Base-by-base conservation (phyloP, 1,139 yeast genomes). In the Magnusiomyces fungicola region DNA sequence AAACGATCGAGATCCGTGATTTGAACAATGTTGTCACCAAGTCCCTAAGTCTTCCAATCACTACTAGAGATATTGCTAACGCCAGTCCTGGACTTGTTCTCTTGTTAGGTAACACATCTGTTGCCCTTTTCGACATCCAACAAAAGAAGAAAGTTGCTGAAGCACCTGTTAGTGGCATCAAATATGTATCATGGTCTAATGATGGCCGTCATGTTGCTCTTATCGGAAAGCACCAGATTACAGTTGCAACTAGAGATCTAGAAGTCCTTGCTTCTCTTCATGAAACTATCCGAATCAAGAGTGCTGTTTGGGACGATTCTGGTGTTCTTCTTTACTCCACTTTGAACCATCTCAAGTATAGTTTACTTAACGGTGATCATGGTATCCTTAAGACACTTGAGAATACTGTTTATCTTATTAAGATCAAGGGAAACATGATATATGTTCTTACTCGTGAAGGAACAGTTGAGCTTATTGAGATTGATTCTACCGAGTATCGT, bases 261-360 rank as follows among this genome's bases (percentile, higher is more conserved):
- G 89, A 88, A 64, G 71, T 82, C 55, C 75, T 89, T 41, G 83
- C 92, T 48, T 82, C 95, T 3, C 77, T 90, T 79, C 97, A 90
- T 65, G 99, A 94, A 71, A 92, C 98, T 3, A 92, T 94, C 59
- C 78, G 98, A 68, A 88, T 94, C 62, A 94, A 94, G 73, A 83
- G 95, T 71, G 97, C 97, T 45, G 89, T 96, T 12, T 94, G 97
- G 97, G 98, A 92, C 66, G 97, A 89, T 60, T 75, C 87, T 45
- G 94, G 94, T 45, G 95, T 94, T 37, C 76, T 94, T 65, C 76
- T 94, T 58, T 94, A 90, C 69, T 84, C 97, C 24, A 94, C 99
- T 22, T 76, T 94, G 65, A 92, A 92, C 70, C 99, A 94, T 66
- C 84, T 94, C 70, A 92, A 92, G 70, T 94, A 92, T 69, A 83